A percentile compares a stretch with the other conserved stretches of the same genome.
phyloP scores from a whole-genome alignment of 2,329 filamentous ascomycete genomes.

The Fusarium buxicola region DNA sequence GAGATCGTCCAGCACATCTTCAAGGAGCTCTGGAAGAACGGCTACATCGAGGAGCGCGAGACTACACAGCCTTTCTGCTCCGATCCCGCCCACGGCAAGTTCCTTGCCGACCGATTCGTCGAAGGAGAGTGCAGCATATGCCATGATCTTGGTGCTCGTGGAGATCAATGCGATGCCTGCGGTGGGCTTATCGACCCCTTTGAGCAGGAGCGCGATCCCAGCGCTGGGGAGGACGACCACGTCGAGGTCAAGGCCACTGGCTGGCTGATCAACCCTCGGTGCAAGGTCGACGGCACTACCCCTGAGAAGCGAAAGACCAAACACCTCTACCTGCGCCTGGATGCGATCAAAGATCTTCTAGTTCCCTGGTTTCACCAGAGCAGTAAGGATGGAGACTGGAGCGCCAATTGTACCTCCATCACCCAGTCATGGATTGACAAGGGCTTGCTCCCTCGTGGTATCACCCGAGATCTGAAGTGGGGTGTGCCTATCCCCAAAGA shows the following conservation, averaged over 20 bases:
- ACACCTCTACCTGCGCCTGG: constrained; percentile 89
- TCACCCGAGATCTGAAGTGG: constrained; percentile 94
- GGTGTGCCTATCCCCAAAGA: constrained; percentile 69
- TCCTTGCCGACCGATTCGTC: constrained; percentile 88
- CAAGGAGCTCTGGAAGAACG: constrained; percentile 85
- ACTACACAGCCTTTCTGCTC: constrained; percentile 90
- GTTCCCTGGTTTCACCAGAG: constrained; percentile 81
- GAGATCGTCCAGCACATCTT: constrained; percentile 95
- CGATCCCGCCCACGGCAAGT: constrained; percentile 74
- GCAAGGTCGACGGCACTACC: constrained; percentile 88
- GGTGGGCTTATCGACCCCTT: constrained; percentile 78
- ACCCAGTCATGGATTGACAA: constrained; percentile 85
- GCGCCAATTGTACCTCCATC: constrained; percentile 78
- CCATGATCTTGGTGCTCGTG: constrained; percentile 75
- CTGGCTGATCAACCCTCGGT: constrained; percentile 82
- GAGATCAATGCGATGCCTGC: constrained; percentile 81
- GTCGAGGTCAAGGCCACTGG: constrained; percentile 54
- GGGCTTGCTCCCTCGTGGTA: constrained; percentile 86
- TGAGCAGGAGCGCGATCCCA: constrained; percentile 61
- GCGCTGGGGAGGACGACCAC: constrained; percentile 48
- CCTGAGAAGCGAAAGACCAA: constrained; percentile 86
- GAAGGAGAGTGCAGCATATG: constrained; percentile 84
- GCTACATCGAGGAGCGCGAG: constrained; percentile 86
- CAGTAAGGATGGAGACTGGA: constrained; percentile 81
- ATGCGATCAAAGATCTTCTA: constrained; percentile 82